Base-by-base conservation (phyloP, 1,284 basidiomycete genomes). In the Fistulinella staudtii region DNA sequence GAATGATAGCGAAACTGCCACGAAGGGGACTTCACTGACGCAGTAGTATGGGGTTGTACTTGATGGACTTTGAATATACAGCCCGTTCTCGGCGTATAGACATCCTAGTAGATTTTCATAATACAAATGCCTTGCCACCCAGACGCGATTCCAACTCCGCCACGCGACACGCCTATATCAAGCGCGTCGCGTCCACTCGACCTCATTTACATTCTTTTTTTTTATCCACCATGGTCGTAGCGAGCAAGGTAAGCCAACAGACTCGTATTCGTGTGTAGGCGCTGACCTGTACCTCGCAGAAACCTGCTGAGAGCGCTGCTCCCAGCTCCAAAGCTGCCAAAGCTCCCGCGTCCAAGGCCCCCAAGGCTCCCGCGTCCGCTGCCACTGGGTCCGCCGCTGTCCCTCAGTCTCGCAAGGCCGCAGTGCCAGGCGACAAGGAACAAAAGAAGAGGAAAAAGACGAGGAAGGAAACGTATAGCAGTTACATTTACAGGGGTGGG, bases 401-500 rank as follows among this genome's bases (percentile, higher is more conserved):
- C 18, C 15, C 41, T 33, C 44, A 42, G 31, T 13, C 46, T 4
- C 27, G 36, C 9, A 45, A 18, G 13, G 18, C 17, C 0, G 45
- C 34, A 7, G 25, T 23, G 3, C 37, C 28, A 10, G 34, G 39
- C 2, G 25, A 4, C 1, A 47, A 22, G 23, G 47, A 80, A 55
- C 39, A 29, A 37, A 65, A 61, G 51, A 65, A 59, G 49, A 56
- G 54, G 36, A 66, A 53, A 28, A 67, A 63, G 46, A 27, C 60
- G 1, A 49, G 63, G 17, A 67, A 58, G 49, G 63, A 64, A 22
- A 64, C 63, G 4, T 64, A 65, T 20, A 54, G 59, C 31, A 61
- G 55, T 8, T 67, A 65, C 36, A 67, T 65, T 18, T 65, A 67
- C 50, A 67, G 63, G 34, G 65, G 63, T 65, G 31, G 15, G 27